Percentiles rank a stretch among this genome's conserved stretches.
Conservation (phyloP, 495 filamentous ascomycete species). For the Schizothecium vesticola region DNA sequence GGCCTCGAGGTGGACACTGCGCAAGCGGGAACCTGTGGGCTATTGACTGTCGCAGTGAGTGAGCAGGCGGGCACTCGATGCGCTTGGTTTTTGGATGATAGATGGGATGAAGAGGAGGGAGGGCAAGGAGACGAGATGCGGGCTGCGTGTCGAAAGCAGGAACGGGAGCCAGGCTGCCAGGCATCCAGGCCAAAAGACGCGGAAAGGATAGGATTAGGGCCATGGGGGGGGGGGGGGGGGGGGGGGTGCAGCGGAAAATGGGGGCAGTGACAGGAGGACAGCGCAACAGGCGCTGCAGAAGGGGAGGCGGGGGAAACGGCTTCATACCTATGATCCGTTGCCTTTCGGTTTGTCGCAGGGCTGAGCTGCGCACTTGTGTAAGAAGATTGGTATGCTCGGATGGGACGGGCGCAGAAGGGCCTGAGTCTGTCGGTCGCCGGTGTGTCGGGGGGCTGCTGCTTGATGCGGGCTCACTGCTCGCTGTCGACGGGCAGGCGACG, state of each 20-base stretch:
- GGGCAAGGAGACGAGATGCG: background rate
- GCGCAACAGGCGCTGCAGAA: conserved; percentile 1
- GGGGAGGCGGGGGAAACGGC: background rate
- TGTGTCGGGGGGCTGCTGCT: background rate
- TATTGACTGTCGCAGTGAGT: conserved; percentile 19
- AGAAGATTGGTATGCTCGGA: background rate
- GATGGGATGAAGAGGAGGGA: background rate
- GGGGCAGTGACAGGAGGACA: background rate
- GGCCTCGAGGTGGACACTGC: conserved; percentile 14
- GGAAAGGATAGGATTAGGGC: background rate
- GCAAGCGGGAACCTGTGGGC: conserved; percentile 7
- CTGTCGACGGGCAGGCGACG: background rate
- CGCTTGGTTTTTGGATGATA: background rate
- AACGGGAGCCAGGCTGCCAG: background rate
- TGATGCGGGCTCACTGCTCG: background rate
- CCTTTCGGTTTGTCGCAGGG: conserved; percentile 8
- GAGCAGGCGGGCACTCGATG: conserved; percentile 14
- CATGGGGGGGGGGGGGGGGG: background rate
- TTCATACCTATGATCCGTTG: conserved; percentile 11
- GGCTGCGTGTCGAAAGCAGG: conserved; percentile 9
- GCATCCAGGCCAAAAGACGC: background rate
- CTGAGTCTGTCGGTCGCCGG: background rate
- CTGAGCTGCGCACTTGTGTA: conserved; percentile 20
- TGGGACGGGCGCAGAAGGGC: background rate
- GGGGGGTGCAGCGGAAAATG: background rate